Percentiles rank a stretch among this genome's conserved stretches.
Evolutionary conservation across 306 rosid genomes (phyloP).

Genomic region (Vigna trinervia): DNA sequence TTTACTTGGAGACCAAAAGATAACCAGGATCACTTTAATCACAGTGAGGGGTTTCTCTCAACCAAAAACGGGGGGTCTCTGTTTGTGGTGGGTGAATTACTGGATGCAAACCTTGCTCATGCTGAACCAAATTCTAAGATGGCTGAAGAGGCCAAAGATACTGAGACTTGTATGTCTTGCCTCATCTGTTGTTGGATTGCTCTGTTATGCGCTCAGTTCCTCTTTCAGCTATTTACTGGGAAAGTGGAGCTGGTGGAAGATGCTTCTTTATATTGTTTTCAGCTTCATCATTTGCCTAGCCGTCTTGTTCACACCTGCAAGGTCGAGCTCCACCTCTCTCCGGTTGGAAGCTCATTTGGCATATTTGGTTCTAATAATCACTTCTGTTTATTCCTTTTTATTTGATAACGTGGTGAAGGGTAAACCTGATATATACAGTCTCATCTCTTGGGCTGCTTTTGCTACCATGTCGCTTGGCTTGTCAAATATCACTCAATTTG

Average conservation of each 20-base stretch:
- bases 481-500: conserved; percentile 13
- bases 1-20: no score
- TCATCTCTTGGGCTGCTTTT: conserved; percentile 5
- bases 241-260: no score
- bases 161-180: no score
- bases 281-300: not conserved
- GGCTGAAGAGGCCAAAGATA: not conserved
- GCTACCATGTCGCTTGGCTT: conserved; percentile 23
- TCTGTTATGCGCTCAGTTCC: not conserved
- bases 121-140: not conserved
- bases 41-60: no score
- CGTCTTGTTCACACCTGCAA: no score
- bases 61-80: no score
- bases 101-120: not conserved
- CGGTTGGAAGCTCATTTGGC: not conserved
- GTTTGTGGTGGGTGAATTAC: no score
- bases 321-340: no score
- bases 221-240: no score
- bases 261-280: no score
- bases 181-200: not conserved
- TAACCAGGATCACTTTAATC: no score
- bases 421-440: conserved; percentile 26
- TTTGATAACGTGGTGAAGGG: not conserved
- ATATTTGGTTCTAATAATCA: not conserved
- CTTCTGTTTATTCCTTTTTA: conserved; percentile 10